Base-by-base conservation (phyloP, 768 basidiomycete genomes). In the Boletus vinaceobasis region DNA sequence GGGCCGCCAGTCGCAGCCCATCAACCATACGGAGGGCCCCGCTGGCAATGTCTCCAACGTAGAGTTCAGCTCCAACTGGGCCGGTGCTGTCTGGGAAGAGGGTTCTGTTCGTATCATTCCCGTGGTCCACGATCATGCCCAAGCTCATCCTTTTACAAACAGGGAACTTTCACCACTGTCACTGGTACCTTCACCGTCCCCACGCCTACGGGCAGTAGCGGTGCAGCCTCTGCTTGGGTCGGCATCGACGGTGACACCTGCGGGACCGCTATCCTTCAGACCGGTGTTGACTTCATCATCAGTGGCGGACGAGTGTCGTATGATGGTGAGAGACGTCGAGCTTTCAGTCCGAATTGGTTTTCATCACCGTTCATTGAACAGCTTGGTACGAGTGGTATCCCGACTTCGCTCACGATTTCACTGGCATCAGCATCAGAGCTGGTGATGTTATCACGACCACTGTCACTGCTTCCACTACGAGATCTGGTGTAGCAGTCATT, bases 361-460 rank as follows among this genome's bases (percentile, higher is more conserved):
- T 57, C 23, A 56, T 38, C 1, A 15, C 15, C 5, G 6, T 10
- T 17, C 14, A 15, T 37, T 35, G n/a, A 39, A 47, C 35, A 64
- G 65, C 60, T 50, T 66, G 65, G 65, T 65, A 56, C 40, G 57
- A 65, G 21, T 67, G 57, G 65, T 57, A 42, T 52, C 60, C 66
- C 4, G 65, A 58, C 40, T 32, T 50, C 26, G 27, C 52, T 26
- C 51, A 50, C 40, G 48, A 55, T 23, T 57, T 68, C 53, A 51
- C 56, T 21, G 49, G 46, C 5, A 60, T 66, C 35, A 27, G 15
- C 46, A 31, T 67, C 35, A 47, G 15, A 1, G 53, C 44, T 54
- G 63, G 63, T 31, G 52, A 66, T 10, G 47, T 53, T n/a, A 56
- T 66, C 53, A 48, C 4, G 26, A n/a, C 49, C 31, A 63, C 60